Evolutionary conservation across 148 eudicot genomes (phyloP).

Genomic region (Heliamphora exappendiculata): DNA sequence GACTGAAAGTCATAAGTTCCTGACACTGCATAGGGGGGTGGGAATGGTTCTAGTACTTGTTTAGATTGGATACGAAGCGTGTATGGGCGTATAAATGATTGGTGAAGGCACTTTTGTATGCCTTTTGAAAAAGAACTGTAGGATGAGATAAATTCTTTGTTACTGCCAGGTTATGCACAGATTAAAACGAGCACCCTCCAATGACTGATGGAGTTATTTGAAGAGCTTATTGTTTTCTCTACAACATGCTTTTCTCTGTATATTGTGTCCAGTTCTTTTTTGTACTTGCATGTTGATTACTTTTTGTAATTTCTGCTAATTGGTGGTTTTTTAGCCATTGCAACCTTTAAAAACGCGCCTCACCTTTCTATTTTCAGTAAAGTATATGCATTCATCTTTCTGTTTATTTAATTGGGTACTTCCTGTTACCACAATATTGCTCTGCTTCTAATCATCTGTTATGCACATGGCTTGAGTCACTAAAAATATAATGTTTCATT

Average conservation of each 20-base stretch:
- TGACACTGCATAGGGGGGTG: too few species aligned
- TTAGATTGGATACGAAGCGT: neutral
- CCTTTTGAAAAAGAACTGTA: neutral
- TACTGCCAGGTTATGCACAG: neutral
- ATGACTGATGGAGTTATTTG: neutral
- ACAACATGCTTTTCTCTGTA: neutral
- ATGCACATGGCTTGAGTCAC: neutral
- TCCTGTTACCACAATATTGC: neutral
- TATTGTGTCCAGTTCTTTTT: neutral
- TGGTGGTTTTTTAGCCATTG: neutral
- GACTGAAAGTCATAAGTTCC: too few species aligned
- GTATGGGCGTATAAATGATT: neutral
- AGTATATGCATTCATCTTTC: neutral
- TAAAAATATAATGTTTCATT: neutral
- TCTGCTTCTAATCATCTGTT: neutral
- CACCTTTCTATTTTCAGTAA: neutral
- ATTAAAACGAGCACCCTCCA: neutral
- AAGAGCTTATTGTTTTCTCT: neutral
- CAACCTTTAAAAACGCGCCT: neutral
- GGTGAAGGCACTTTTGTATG: neutral
- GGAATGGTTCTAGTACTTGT: too few species aligned
- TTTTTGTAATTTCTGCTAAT: neutral
- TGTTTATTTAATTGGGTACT: neutral
- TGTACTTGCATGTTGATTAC: neutral
- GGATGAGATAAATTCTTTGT: neutral